Base-by-base conservation (phyloP, 352 stramenopile species). In the Phytophthora chlamydospora region DNA sequence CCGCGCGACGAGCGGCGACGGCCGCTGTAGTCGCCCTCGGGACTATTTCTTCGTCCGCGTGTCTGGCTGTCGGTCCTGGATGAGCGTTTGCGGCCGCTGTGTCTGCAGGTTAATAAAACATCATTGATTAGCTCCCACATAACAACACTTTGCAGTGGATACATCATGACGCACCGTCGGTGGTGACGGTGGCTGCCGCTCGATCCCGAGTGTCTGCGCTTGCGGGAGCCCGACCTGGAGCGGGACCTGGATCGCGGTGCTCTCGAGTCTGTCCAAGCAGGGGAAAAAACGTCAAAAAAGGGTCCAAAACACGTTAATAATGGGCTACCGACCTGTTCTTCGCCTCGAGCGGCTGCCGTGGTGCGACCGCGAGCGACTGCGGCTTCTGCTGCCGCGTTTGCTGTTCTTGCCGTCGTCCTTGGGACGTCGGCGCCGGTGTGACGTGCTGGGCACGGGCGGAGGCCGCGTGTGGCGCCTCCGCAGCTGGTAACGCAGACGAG, bases 141-240 rank as follows among this genome's bases (percentile, higher is more conserved):
- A 29, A 29, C 2, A 0, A 29, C 24, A 29, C 24, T 3, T 29
- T 29, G 24, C 24, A 29, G 24, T 29, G 24, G 2, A 29, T 29
- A 29, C 12, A 57, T 12, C 27, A 31, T 17, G 4, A 48, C 65
- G 34, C 40, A 74, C 62, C 67, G 71, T 21, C 53, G 66, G 29
- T 45, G 67, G 44, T 44, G 58, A 11, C 55, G 66, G 14, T 66
- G 64, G 31, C 65, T 68, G 19, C 62, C 58, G 19, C 42, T 61
- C 8, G 71, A 75, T 1, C 52, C 55, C 16, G 63, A 73, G 17
- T 71, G 51, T 62, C 55, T 63, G 31, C 58, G 33, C 32, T 52
- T 71, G n/a, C 63, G 58, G 8, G 62, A 70, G 3, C 58, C 50
- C 17, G 72, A 83, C 17, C 62, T 66, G 21, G 74, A 79, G 47